Conservation (phyloP, 352 stramenopile species). For the Phytophthora cajani region DNA sequence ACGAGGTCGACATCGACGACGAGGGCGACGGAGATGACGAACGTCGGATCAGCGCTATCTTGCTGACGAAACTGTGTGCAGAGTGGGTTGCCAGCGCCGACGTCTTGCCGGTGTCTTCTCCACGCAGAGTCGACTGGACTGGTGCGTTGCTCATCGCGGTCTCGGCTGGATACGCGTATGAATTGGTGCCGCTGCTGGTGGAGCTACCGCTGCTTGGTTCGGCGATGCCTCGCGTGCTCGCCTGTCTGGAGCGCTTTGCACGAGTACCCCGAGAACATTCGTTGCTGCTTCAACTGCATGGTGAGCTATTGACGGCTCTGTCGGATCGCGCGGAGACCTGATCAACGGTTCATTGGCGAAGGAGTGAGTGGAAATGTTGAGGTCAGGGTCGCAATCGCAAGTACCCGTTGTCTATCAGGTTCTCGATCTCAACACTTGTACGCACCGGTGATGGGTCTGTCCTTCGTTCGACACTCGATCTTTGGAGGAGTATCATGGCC, state of each 20-base stretch:
- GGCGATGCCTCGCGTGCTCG: conserved; percentile 15
- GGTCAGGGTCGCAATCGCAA: not conserved
- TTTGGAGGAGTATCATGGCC: no score
- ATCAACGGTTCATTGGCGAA: not conserved
- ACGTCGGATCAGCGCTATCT: not conserved
- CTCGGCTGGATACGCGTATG: conserved; percentile 22
- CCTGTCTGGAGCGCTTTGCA: conserved; percentile 20
- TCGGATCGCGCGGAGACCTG: not conserved
- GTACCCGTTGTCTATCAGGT: no score
- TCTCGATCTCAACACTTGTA: no score
- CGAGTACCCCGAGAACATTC: not conserved
- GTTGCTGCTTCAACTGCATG: conserved; percentile 19
- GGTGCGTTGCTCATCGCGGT: conserved; percentile 17
- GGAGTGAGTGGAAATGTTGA: not conserved
- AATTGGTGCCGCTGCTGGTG: conserved; percentile 28
- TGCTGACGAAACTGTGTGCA: conserved; percentile 28
- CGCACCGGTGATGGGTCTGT: no score
- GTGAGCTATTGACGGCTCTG: conserved; percentile 20
- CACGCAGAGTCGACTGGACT: not conserved
- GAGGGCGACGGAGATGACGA: not conserved
- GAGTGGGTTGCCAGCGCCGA: conserved; percentile 13
- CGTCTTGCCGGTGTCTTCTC: not conserved
- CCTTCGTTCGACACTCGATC: no score
- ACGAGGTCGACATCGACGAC: not conserved
- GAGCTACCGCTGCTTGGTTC: conserved; percentile 17